Percentiles rank a stretch among this genome's conserved stretches.
Conservation (phyloP, 805 yeast species). For the Metschnikowia orientalis region DNA sequence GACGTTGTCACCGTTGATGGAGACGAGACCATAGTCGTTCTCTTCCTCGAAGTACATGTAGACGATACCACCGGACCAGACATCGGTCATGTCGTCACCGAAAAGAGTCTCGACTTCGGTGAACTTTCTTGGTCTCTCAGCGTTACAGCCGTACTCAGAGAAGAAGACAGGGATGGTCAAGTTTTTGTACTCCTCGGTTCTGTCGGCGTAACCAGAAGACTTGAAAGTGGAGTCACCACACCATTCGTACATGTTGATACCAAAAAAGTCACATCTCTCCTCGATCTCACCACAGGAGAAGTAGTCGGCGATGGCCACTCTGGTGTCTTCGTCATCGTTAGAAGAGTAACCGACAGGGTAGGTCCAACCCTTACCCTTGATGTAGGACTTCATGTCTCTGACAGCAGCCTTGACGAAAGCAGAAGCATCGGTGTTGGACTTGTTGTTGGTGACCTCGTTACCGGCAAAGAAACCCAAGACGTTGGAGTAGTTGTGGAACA, state of each 20-base stretch:
- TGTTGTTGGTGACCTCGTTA: conserved; percentile 89
- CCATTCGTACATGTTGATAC: conserved; percentile 87
- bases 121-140: conserved; percentile 67
- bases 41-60: conserved; percentile 87
- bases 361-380: conserved; percentile 45
- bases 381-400: conserved; percentile 80
- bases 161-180: conserved; percentile 78
- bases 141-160: conserved; percentile 87
- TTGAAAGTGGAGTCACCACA: conserved; percentile 62
- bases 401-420: conserved; percentile 95
- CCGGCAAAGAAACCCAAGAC: conserved; percentile 95
- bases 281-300: conserved; percentile 73
- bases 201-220: conserved; percentile 61
- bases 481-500: conserved; percentile 71
- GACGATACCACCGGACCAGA: conserved; percentile 93
- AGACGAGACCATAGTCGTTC: conserved; percentile 77
- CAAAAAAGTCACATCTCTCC: conserved; percentile 72
- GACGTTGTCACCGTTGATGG: conserved; percentile 47
- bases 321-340: conserved; percentile 79
- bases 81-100: conserved; percentile 71
- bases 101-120: conserved; percentile 68
- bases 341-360: conserved; percentile 96
- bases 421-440: conserved; percentile 80
- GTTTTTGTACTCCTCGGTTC: conserved; percentile 70
- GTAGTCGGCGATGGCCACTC: conserved; percentile 76